Conservation (phyloP, 768 basidiomycete genomes). For the Plicaturopsis crispa region DNA sequence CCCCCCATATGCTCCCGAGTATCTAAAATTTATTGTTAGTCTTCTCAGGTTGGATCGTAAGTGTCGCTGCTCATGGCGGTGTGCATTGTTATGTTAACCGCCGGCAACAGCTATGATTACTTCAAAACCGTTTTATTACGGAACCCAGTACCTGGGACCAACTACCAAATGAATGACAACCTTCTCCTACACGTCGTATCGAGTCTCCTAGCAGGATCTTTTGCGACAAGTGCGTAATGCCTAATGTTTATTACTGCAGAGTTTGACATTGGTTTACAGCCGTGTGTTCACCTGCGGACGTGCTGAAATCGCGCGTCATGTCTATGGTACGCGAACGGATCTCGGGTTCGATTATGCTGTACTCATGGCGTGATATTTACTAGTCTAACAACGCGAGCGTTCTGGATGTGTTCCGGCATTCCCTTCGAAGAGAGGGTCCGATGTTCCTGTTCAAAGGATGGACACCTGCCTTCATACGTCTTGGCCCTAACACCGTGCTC, state of each 20-base stretch:
- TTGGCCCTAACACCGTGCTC: conserved; percentile 78
- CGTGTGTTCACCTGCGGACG: conserved; percentile 73
- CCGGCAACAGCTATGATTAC: conserved; percentile 72
- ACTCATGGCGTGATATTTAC: conserved; percentile 5
- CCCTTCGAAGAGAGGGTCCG: conserved; percentile 66
- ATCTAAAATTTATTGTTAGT: no score
- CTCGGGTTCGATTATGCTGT: neutral
- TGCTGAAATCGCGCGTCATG: conserved; percentile 73
- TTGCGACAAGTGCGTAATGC: conserved; percentile 61
- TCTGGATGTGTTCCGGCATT: conserved; percentile 44
- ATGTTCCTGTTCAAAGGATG: conserved; percentile 83
- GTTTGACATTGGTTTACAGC: conserved; percentile 31
- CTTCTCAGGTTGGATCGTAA: conserved; percentile 80
- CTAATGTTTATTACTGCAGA: neutral
- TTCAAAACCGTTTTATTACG: conserved; percentile 57
- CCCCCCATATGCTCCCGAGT: no score
- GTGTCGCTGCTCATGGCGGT: conserved; percentile 28
- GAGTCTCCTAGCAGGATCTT: conserved; percentile 63
- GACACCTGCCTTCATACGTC: conserved; percentile 80
- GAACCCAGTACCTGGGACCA: conserved; percentile 42
- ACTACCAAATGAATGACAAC: conserved; percentile 59
- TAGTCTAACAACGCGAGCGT: conserved; percentile 46
- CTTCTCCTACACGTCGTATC: conserved; percentile 60
- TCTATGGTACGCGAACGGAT: conserved; percentile 43
- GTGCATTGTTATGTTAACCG: neutral